Evolutionary conservation across 108 stramenopile species (phyloP), one percentile per base, ranked within the genome.

Genomic region (Mayamaea pseudoterrestris): DNA sequence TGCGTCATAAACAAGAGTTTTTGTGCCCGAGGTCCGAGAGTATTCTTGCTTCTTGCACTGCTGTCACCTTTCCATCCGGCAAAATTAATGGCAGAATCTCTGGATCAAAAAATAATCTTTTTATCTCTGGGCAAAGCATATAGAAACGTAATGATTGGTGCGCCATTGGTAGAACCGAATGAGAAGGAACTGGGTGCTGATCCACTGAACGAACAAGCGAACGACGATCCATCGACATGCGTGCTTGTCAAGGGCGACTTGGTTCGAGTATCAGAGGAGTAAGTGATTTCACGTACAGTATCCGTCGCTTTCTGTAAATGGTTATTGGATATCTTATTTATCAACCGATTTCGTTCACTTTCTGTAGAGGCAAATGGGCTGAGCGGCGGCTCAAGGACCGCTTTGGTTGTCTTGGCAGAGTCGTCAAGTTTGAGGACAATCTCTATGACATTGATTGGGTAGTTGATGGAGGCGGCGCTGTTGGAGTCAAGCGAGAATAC

Each of bases 401-500:
- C 37, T 25, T 37, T 27, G 49, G 25, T 7, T n/a, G n/a, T 6
- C 25, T 50, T 6, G 58, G 49, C 23, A 30, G 36, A 28, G 22
- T 47, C 16, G 30, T 20, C 7, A 27, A 45, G 18, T n/a, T 29
- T 35, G 18, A 18, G 3, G 39, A 27, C 6, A 25, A 35, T 6
- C 16, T 41, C 5, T 55, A 42, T 35, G 44, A 44, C 5, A 41
- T 63, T 1, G 55, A 63, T 23, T 63, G 51, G 47, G 37, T 71
- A 0, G 52, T 75, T 18, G 31, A 70, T 18, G 74, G 76, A 14
- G 81, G 81, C n/a, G 70, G 71, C 31, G 28, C 76, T 12, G 44
- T 35, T 31, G 60, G 60, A 5, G 41, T 74, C 16, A 29, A 27
- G 2, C 47, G 81, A 44, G 29, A 20, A 21, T 68, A 73, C 3